Base-by-base conservation (phyloP, 768 basidiomycete genomes). In the Boletus reticulatus region DNA sequence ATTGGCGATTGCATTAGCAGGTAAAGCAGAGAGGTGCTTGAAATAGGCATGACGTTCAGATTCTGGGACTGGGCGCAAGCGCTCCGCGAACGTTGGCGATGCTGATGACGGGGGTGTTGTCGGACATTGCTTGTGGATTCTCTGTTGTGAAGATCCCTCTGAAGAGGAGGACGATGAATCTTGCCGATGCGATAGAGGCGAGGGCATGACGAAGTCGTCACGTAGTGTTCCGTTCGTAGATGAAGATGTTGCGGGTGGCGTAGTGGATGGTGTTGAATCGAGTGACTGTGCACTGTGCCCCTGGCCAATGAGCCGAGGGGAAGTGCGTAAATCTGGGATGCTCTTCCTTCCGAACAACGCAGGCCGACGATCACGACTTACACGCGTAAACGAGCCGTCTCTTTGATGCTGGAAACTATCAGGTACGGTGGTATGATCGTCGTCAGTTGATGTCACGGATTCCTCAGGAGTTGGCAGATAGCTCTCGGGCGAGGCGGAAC, bases 21-120 rank as follows among this genome's bases (percentile, higher is more conserved):
- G 88, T 6, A 93, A 74, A 32, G 87, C 84, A 3, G 93, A 94
- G 22, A 96, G 77, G n/a, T 94, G 85, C 37, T 88, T 87, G 74
- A 99, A 99, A 72, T 99, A 98, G 2, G 92, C 90, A 64, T 93
- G 89, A 22, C 91, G 84, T 65, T 95, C 92, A 4, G 83, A 80
- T 41, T 92, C 85, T 19, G 83, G 81, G 4, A 80, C 75, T 1
- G 78, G 71, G 42, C 74, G 76, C 7, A 62, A 50, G 41, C 61
- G 66, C 41, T 74, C 75, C 9, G 67, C 59, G 20, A 71, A 64
- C 4, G 76, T 70, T 31, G 80, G 79, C 9, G 81, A 77, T 29
- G 74, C 67, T 60, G 61, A 66, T 50, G 68, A 61, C 54, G 71
- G 64, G 22, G 67, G 65, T 20, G 75, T 75, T 50, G 68, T 69